phyloP scores from a whole-genome alignment of 495 filamentous ascomycete species.

The Penicillium paxilli region DNA sequence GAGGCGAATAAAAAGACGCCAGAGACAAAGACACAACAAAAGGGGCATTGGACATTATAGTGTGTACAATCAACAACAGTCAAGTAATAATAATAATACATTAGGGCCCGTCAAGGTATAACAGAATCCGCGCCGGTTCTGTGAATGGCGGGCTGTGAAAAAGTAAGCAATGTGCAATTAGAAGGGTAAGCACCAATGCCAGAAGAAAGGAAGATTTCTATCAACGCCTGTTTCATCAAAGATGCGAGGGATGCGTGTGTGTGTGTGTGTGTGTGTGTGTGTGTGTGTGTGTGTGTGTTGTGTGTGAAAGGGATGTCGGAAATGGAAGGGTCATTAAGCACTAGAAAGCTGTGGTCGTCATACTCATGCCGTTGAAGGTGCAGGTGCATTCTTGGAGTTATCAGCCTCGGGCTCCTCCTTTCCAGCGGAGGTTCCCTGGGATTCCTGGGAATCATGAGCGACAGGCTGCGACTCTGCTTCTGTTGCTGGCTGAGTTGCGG shows the following conservation, averaged over 20 bases:
- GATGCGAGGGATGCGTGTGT: slow-evolving; percentile 1
- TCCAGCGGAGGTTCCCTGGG: not conserved
- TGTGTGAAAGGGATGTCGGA: not conserved
- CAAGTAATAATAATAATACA: not conserved
- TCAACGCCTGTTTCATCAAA: not conserved
- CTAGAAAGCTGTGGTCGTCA: slow-evolving; percentile 1
- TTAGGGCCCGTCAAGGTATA: not conserved
- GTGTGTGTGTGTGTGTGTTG: too few species aligned
- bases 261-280: not conserved
- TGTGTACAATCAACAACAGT: not conserved
- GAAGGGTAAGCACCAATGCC: not conserved
- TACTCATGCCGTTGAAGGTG: not conserved
- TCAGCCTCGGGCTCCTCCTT: not conserved
- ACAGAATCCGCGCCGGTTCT: not conserved
- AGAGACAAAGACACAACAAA: not conserved
- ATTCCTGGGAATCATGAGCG: not conserved
- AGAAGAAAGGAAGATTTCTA: not conserved
- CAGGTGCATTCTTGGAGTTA: not conserved
- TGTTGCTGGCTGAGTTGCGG: not conserved
- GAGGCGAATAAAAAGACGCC: not conserved
- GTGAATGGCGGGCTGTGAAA: not conserved
- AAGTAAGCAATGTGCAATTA: not conserved
- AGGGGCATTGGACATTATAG: not conserved
- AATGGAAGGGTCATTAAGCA: not conserved
- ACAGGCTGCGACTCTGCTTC: not conserved